Conservation (phyloP, 2,329 filamentous ascomycete genomes). For the Trichoderma breve region DNA sequence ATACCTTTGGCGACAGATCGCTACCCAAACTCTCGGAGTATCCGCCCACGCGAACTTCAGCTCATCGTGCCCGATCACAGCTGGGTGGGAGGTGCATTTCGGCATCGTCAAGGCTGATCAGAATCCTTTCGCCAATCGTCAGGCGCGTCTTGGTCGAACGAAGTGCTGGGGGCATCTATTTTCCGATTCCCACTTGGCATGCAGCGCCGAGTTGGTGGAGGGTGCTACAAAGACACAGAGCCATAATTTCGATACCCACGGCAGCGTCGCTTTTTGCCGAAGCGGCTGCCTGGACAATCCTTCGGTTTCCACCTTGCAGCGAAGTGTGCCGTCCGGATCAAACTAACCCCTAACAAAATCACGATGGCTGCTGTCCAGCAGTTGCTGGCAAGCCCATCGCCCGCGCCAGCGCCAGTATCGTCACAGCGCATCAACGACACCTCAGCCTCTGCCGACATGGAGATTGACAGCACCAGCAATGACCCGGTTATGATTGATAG, state of each 20-base stretch:
- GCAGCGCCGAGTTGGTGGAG: conserved; percentile 8
- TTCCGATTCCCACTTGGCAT: conserved; percentile 4
- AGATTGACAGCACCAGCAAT: conserved; percentile 37
- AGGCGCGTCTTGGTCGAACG: not conserved
- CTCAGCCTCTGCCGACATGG: conserved; percentile 29
- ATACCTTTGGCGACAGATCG: not conserved
- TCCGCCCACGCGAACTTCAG: not conserved
- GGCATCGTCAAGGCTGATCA: conserved; percentile 1
- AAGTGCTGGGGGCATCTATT: not conserved
- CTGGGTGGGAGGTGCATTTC: not conserved
- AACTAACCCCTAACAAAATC: not conserved
- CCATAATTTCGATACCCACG: not conserved
- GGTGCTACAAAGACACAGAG: conserved; percentile 7
- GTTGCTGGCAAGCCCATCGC: conserved; percentile 35
- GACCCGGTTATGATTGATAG: conserved; percentile 37
- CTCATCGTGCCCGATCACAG: not conserved
- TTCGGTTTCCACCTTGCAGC: not conserved
- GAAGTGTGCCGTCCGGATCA: not conserved
- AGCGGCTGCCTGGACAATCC: not conserved
- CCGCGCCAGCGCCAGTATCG: conserved; percentile 30
- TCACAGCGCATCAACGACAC: conserved; percentile 28
- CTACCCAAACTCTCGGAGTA: not conserved
- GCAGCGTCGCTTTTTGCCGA: conserved; percentile 9
- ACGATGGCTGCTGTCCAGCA: conserved; percentile 42
- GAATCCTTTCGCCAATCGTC: not conserved